These are phyloP conservation scores for Hemileia vastatrix DNA, from an alignment of 1,284 basidiomycete genomes.

Conservation along the genomic window DNA sequence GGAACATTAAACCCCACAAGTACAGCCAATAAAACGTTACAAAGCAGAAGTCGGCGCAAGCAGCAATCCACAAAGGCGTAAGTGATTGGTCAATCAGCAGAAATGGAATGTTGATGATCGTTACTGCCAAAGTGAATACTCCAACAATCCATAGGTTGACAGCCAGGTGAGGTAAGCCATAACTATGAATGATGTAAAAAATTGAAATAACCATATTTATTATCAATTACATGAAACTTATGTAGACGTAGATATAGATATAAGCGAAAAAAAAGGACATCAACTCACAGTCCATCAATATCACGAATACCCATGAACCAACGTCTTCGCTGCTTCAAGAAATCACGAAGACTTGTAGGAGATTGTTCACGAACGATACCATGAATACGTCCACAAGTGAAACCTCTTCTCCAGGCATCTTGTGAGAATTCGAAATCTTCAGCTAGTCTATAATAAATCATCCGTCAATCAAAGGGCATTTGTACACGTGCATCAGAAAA, in stretches of 20 bases:
- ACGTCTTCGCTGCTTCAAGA: slow-evolving; percentile 47
- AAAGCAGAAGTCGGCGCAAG: slow-evolving; percentile 46
- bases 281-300: slow-evolving; percentile 26
- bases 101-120: slow-evolving; percentile 46
- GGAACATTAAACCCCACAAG: slow-evolving; percentile 27
- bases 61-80: slow-evolving; percentile 45
- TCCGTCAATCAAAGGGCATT: neutral
- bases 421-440: slow-evolving; percentile 48
- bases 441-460: slow-evolving; percentile 39
- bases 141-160: slow-evolving; percentile 47
- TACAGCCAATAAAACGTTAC: slow-evolving; percentile 45
- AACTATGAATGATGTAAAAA: slow-evolving; percentile 41
- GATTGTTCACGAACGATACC: slow-evolving; percentile 47
- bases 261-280: neutral
- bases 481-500: neutral
- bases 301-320: slow-evolving; percentile 47
- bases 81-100: slow-evolving; percentile 27
- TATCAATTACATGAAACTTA: too few species aligned
- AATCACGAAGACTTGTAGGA: slow-evolving; percentile 45
- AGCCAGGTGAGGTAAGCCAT: slow-evolving; percentile 46
- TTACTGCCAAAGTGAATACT: slow-evolving; percentile 46
- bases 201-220: too few species aligned
- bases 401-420: slow-evolving; percentile 46
- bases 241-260: too few species aligned
- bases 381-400: slow-evolving; percentile 46